phyloP scores from a whole-genome alignment of 257 asterid genomes.

The Paulownia fortunei region DNA sequence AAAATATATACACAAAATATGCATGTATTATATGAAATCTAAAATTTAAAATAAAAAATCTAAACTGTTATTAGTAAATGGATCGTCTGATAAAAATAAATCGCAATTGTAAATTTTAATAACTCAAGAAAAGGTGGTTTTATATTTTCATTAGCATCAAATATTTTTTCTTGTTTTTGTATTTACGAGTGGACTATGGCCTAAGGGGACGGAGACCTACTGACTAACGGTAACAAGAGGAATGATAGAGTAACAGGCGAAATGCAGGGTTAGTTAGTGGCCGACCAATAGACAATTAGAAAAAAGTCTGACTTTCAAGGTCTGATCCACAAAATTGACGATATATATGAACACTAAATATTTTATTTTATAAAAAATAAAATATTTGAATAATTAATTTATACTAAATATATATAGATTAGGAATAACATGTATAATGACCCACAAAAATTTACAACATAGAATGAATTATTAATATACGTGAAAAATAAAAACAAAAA shows the following conservation, averaged over 20 bases:
- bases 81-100: too few relatives aligned
- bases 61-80: too few relatives aligned
- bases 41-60: too few relatives aligned
- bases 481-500: neutral
- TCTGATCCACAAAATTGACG: too few relatives aligned
- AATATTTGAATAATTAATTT: too few relatives aligned
- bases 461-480: neutral
- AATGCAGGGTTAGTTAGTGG: neutral
- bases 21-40: too few relatives aligned
- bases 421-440: too few relatives aligned
- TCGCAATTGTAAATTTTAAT: too few relatives aligned
- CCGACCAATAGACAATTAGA: conserved; percentile 16
- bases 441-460: neutral
- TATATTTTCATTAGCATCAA: neutral
- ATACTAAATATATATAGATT: neutral
- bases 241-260: conserved; percentile 12
- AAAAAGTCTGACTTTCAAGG: neutral
- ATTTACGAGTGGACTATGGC: conserved; percentile 1
- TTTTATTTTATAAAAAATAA: too few relatives aligned
- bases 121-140: too few relatives aligned
- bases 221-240: conserved; percentile 36
- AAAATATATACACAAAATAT: too few relatives aligned
- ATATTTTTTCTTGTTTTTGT: neutral
- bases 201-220: neutral
- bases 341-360: too few relatives aligned